A percentile compares a stretch with the other conserved stretches of the same genome.
Evolutionary conservation across 2,329 filamentous ascomycete genomes (phyloP).

Genomic region (Phialocephala subalpina): DNA sequence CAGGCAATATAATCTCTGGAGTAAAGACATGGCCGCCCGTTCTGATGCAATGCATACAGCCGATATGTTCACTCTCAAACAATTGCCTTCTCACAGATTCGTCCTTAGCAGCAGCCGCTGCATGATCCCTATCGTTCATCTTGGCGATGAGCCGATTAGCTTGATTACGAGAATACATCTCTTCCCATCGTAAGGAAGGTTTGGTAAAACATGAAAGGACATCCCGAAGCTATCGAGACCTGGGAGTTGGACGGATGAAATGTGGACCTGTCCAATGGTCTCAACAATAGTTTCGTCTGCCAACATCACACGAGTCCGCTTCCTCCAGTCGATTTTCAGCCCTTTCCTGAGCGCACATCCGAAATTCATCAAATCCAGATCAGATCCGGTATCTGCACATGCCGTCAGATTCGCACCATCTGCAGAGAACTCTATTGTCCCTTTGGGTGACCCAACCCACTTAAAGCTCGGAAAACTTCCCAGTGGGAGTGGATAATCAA

Average conservation of each 20-base stretch:
- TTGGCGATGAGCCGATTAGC: neutral
- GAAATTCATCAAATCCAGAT: conserved; percentile 27
- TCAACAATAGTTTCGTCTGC: conserved; percentile 22
- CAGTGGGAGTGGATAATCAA: conserved; percentile 5
- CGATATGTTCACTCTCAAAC: neutral
- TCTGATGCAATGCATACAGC: conserved; percentile 1
- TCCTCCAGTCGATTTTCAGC: conserved; percentile 15
- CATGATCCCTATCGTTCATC: neutral
- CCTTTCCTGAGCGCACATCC: conserved; percentile 11
- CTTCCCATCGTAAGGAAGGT: conserved; percentile 19
- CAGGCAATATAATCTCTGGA: neutral
- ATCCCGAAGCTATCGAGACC: conserved; percentile 18
- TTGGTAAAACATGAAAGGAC: conserved; percentile 23
- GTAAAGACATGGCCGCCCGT: neutral
- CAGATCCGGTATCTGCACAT: conserved; percentile 23
- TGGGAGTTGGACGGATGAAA: conserved; percentile 15
- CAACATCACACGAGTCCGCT: conserved; percentile 7
- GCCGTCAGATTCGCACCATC: conserved; percentile 12
- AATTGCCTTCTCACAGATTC: neutral
- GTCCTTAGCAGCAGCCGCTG: neutral
- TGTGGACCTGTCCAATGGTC: conserved; percentile 19
- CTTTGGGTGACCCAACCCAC: conserved; percentile 21
- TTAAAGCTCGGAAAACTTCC: conserved; percentile 17
- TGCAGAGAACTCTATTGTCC: conserved; percentile 11
- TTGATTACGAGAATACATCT: conserved; percentile 3